phyloP scores from a whole-genome alignment of 331 rosid genomes.

The Pyrus hybrid region DNA sequence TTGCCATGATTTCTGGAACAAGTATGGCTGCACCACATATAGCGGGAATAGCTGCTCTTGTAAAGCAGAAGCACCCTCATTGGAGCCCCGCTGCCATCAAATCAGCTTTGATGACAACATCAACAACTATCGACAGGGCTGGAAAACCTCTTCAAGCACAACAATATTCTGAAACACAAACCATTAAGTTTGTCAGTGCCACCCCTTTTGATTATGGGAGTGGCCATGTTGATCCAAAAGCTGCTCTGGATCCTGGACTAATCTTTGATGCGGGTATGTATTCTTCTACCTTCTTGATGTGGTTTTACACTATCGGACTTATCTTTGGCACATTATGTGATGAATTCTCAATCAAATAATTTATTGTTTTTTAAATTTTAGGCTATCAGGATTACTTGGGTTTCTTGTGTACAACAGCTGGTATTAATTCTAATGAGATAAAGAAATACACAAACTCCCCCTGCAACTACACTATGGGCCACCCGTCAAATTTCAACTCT shows the following conservation, averaged over 20 bases:
- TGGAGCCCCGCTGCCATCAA: constrained; percentile 99
- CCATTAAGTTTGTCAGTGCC: constrained; percentile 62
- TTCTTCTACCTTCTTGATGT: constrained; percentile 2
- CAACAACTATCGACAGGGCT: constrained; percentile 77
- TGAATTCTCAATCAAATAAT: not conserved
- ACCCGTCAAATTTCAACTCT: constrained; percentile 74
- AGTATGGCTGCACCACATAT: constrained; percentile 99
- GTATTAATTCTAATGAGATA: constrained; percentile 68
- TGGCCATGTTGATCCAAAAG: constrained; percentile 94
- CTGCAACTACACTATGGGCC: constrained; percentile 72
- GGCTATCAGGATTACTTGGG: constrained; percentile 91
- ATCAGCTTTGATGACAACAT: constrained; percentile 95
- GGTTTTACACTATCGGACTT: not conserved
- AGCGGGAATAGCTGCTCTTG: constrained; percentile 96
- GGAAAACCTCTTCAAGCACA: constrained; percentile 90
- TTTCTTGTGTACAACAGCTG: constrained; percentile 87
- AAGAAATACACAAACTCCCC: constrained; percentile 60
- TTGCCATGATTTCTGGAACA: constrained; percentile 99
- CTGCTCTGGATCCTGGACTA: constrained; percentile 97
- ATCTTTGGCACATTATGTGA: not conserved
- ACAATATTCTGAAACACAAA: constrained; percentile 83
- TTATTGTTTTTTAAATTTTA: constrained; percentile 16
- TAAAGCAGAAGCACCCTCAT: constrained; percentile 91
- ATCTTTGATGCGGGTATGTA: constrained; percentile 80
- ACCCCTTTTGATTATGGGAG: constrained; percentile 96